A percentile compares a stretch with the other conserved stretches of the same genome.
These are phyloP conservation scores for Grosmannia huntii DNA, from an alignment of 2,329 filamentous ascomycete genomes.

Conservation along the genomic window DNA sequence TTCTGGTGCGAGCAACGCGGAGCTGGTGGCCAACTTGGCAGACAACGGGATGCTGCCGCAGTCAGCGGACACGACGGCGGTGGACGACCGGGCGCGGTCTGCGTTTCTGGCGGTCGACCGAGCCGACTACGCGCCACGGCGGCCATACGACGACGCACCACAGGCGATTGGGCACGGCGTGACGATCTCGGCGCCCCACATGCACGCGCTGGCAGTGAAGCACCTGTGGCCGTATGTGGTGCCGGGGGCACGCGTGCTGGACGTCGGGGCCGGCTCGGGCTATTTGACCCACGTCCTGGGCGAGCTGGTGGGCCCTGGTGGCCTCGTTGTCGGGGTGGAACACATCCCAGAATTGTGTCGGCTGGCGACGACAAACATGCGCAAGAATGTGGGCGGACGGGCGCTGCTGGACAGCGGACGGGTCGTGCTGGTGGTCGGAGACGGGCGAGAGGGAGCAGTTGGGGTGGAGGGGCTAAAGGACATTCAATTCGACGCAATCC, in stretches of 20 bases:
- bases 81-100: slow-evolving; percentile 55
- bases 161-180: slow-evolving; percentile 41
- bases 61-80: slow-evolving; percentile 15
- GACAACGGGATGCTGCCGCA: slow-evolving; percentile 51
- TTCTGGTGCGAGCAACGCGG: slow-evolving; percentile 59
- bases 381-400: slow-evolving; percentile 45
- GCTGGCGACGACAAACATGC: slow-evolving; percentile 52
- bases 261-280: slow-evolving; percentile 63
- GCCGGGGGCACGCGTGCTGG: slow-evolving; percentile 42
- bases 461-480: too few relatives aligned
- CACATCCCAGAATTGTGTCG: slow-evolving; percentile 55
- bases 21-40: slow-evolving; percentile 67
- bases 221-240: slow-evolving; percentile 32
- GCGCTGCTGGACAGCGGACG: slow-evolving; percentile 48
- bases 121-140: slow-evolving; percentile 61
- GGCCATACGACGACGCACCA: slow-evolving; percentile 53
- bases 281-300: slow-evolving; percentile 85
- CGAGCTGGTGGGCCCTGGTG: slow-evolving; percentile 48
- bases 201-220: slow-evolving; percentile 44
- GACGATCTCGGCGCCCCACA: slow-evolving; percentile 48
- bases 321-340: slow-evolving; percentile 56
- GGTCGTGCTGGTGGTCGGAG: slow-evolving; percentile 62
- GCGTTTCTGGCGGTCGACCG: slow-evolving; percentile 86
- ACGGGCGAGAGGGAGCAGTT: slow-evolving; percentile 44
- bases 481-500: slow-evolving; percentile 97